Conservation (phyloP, 2,329 filamentous ascomycete species). For the Diplodia scrobiculata region DNA sequence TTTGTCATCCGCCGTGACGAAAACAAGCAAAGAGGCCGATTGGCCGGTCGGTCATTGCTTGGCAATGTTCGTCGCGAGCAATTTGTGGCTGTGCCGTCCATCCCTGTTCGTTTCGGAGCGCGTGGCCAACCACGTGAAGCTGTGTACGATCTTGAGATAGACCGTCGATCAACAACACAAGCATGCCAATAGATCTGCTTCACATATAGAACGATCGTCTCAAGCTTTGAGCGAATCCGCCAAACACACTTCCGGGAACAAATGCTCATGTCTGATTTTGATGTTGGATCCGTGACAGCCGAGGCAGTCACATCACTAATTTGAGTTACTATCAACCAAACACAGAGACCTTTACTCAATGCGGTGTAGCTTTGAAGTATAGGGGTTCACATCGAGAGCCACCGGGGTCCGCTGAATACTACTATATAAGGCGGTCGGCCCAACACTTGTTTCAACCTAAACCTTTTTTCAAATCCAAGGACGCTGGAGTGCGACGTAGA, state of each 20-base stretch:
- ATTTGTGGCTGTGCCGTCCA: not conserved
- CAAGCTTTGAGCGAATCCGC: not conserved
- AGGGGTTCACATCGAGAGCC: no score
- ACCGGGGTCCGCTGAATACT: no score
- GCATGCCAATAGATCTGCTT: not conserved
- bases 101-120: not conserved
- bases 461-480: not conserved
- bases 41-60: not conserved
- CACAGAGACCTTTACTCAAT: no score
- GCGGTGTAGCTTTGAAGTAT: no score
- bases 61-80: not conserved
- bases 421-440: no score
- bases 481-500: not conserved
- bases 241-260: no score
- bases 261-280: no score
- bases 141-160: not conserved
- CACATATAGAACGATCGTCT: not conserved
- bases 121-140: no score
- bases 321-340: no score
- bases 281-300: no score
- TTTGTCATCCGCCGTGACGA: no score
- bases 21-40: not conserved
- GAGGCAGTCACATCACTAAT: no score
- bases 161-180: not conserved
- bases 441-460: not conserved